phyloP scores from a whole-genome alignment of 177 flowering plant genomes.

The Tripterygium wilfordii region DNA sequence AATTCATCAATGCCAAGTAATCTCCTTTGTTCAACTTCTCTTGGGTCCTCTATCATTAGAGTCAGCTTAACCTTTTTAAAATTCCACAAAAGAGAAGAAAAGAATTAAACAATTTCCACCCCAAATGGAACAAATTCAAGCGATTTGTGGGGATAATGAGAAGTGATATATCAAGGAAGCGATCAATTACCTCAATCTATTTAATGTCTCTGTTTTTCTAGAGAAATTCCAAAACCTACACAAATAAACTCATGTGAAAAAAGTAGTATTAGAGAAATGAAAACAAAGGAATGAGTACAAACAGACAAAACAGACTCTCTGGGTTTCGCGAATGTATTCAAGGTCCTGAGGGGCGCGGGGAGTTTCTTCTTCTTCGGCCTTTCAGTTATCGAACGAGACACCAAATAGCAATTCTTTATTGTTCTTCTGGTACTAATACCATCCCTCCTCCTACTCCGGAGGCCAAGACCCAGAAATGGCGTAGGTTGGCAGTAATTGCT shows the following conservation, averaged over 20 bases:
- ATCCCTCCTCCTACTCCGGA: no score
- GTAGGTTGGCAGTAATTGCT: no score
- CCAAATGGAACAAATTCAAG: background rate
- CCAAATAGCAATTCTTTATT: conserved; percentile 8
- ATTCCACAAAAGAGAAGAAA: background rate
- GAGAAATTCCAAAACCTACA: conserved; percentile 62
- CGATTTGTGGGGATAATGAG: no score
- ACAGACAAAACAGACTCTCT: conserved; percentile 28
- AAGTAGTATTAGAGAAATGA: background rate
- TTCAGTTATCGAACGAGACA: background rate
- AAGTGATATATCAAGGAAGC: background rate
- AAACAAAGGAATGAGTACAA: background rate
- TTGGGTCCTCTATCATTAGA: conserved; percentile 81
- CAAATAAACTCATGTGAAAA: background rate
- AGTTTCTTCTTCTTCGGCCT: conserved; percentile 4
- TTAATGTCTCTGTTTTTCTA: conserved; percentile 69
- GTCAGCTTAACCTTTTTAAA: conserved; percentile 69
- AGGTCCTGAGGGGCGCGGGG: conserved; percentile 36
- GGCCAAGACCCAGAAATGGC: no score
- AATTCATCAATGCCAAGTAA: conserved; percentile 81
- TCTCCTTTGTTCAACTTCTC: conserved; percentile 81
- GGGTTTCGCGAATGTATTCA: conserved; percentile 41
- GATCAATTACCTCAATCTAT: conserved; percentile 46
- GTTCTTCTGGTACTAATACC: conserved; percentile 13
- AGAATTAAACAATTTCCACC: no score